phyloP scores from a whole-genome alignment of 1,284 basidiomycete genomes.

The Rhodotorula glutinis region DNA sequence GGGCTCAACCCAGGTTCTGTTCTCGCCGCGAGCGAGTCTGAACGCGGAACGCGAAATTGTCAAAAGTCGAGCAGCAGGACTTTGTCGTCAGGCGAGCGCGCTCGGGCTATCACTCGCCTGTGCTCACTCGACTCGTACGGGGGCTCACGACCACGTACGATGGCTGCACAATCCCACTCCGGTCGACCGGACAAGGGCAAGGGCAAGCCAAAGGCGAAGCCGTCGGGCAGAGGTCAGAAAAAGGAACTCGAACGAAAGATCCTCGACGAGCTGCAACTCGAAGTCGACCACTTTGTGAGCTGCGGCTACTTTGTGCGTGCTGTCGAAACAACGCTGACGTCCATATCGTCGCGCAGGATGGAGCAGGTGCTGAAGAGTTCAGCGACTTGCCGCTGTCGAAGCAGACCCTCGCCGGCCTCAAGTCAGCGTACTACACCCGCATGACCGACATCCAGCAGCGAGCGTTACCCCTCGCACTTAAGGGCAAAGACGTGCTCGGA shows the following conservation, averaged over 20 bases:
- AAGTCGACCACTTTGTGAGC: slow-evolving; percentile 14
- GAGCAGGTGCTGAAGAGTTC: slow-evolving; percentile 41
- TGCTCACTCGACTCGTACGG: too few species aligned
- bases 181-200: neutral
- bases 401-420: slow-evolving; percentile 60
- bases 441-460: slow-evolving; percentile 79
- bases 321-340: neutral
- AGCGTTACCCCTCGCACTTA: slow-evolving; percentile 63
- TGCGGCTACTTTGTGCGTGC: neutral
- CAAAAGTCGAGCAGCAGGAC: too few species aligned
- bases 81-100: too few species aligned
- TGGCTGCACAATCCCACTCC: neutral
- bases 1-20: too few species aligned
- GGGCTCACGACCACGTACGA: neutral
- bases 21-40: too few species aligned
- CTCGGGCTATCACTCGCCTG: too few species aligned
- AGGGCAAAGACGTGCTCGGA: slow-evolving; percentile 68
- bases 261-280: slow-evolving; percentile 17
- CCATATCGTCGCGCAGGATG: neutral
- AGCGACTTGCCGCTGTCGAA: slow-evolving; percentile 47
- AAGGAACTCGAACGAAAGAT: slow-evolving; percentile 9
- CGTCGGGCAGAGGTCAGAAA: neutral
- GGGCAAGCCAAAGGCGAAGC: neutral
- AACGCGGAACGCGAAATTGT: too few species aligned
- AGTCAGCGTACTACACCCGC: slow-evolving; percentile 75